Base-by-base conservation (phyloP, 106 monocot genomes). In the Dioscorea alata region DNA sequence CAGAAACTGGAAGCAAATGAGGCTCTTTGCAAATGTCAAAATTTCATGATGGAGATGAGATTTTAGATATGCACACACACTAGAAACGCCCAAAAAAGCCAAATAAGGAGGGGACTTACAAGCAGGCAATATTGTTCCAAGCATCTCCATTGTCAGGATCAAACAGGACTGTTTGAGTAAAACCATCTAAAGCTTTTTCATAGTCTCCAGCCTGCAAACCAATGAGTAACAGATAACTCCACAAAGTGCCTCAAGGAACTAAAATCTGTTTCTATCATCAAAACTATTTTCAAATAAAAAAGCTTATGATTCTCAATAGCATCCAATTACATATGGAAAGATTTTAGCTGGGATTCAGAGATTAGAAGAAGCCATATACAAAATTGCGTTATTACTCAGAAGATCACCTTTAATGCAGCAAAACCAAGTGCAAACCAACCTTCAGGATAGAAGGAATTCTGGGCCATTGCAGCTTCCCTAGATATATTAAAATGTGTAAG, bases 131-230 rank as follows among this genome's bases (percentile, higher is more conserved):
- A 73, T 99, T 99, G 76, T 90, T 99, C 99, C 92, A 99, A 65
- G 99, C 99, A 71, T 99, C 99, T 65, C 93, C 93, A 83, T 93
- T 90, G 42, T 99, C 99, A 63, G 99, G 99, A 79, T 99, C 93
- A 75, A 99, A 72, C 83, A 93, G 99, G 62, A 99, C 93, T 69
- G 99, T 81, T 78, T 80, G 89, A 66, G 81, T 99, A 81, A 93
- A 99, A 21, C 76, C 90, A 80, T 99, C 99, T 56, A 99, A 60
- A 31, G 99, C 99, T 79, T 81, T 99, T 35, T 90, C 85, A 77
- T 81, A 67, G 83, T 99, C 93, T 66, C 72, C 69, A 42, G 81
- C 92, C 99, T 99, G 82, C 51, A 75, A 19, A 48, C 35, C 33
- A 48, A 76, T 32, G 8, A 70, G 2, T 33, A 59, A 54, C 0